phyloP scores from a whole-genome alignment of 208 protist genomes.

The Wallacemonas sp. region DNA sequence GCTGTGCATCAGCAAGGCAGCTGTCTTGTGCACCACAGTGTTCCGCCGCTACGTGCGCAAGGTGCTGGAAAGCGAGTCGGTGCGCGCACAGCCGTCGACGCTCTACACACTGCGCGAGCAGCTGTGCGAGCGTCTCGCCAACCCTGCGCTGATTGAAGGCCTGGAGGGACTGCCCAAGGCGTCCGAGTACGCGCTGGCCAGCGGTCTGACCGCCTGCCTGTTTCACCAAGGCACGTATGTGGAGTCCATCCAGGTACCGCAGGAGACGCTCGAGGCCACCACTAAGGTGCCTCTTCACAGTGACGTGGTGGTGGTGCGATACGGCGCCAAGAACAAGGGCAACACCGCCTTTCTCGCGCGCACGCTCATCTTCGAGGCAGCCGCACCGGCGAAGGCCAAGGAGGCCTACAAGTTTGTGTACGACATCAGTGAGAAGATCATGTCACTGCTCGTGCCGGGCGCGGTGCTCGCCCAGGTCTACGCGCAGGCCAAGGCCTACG shows the following conservation, averaged over 20 bases:
- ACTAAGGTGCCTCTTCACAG: slow-evolving; percentile 48
- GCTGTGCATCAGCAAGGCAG: slow-evolving; percentile 67
- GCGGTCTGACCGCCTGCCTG: slow-evolving; percentile 66
- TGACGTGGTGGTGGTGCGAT: slow-evolving; percentile 80
- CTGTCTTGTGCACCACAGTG: slow-evolving; percentile 73
- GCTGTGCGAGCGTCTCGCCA: slow-evolving; percentile 64
- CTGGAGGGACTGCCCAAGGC: slow-evolving; percentile 61
- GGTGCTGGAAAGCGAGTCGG: slow-evolving; percentile 57
- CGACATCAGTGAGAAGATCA: slow-evolving; percentile 72
- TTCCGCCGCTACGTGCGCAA: slow-evolving; percentile 75
- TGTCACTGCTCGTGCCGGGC: slow-evolving; percentile 60
- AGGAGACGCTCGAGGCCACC: slow-evolving; percentile 31
- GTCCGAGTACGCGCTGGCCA: slow-evolving; percentile 67
- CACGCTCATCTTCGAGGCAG: slow-evolving; percentile 74
- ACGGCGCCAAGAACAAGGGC: slow-evolving; percentile 72
- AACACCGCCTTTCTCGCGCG: slow-evolving; percentile 83
- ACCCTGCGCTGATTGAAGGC: slow-evolving; percentile 71
- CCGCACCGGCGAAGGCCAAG: slow-evolving; percentile 59
- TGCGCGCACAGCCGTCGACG: slow-evolving; percentile 45
- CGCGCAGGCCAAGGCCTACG: slow-evolving; percentile 45
- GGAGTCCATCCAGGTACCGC: slow-evolving; percentile 58
- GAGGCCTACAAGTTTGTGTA: slow-evolving; percentile 78
- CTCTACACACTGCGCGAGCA: slow-evolving; percentile 68
- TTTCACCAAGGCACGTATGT: slow-evolving; percentile 77
- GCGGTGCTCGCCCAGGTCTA: slow-evolving; percentile 67